These are phyloP conservation scores for Psidium friedrichsthalianum DNA, from an alignment of 345 rosid genomes.

Conservation along the genomic window DNA sequence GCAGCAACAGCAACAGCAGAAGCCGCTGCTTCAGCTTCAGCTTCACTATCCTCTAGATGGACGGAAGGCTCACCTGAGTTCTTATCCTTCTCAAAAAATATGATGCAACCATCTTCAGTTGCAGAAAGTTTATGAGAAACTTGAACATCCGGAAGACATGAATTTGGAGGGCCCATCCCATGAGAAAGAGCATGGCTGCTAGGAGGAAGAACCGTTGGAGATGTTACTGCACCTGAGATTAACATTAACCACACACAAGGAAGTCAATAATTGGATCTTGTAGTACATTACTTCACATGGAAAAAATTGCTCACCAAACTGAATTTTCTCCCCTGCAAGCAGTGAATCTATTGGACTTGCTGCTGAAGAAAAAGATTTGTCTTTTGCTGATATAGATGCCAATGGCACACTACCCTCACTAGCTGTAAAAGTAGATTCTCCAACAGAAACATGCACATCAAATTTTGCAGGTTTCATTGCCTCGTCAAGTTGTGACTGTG, in stretches of 20 bases:
- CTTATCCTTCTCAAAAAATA: conserved; percentile 69
- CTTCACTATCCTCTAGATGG: conserved; percentile 62
- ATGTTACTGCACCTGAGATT: conserved; percentile 78
- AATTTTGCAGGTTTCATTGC: conserved; percentile 79
- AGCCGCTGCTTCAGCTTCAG: conserved; percentile 83
- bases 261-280: not conserved
- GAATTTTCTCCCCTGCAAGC: conserved; percentile 94
- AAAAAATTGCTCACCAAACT: conserved; percentile 57
- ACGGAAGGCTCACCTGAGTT: conserved; percentile 34
- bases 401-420: conserved; percentile 40
- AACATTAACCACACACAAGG: conserved; percentile 1
- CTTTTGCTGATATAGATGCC: conserved; percentile 44
- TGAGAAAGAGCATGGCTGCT: conserved; percentile 35
- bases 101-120: conserved; percentile 34
- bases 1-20: conserved; percentile 93
- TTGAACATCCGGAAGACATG: conserved; percentile 36
- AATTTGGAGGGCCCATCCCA: conserved; percentile 51
- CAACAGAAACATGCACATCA: conserved; percentile 52
- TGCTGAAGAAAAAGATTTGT: conserved; percentile 50
- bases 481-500: conserved; percentile 83
- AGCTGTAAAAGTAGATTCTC: conserved; percentile 41
- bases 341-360: conserved; percentile 69
- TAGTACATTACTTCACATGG: not conserved
- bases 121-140: conserved; percentile 29
- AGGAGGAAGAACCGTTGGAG: conserved; percentile 61